A percentile compares a stretch with the other conserved stretches of the same genome.
Evolutionary conservation across 2,329 filamentous ascomycete species (phyloP).

Genomic region (Botrytis squamosa): DNA sequence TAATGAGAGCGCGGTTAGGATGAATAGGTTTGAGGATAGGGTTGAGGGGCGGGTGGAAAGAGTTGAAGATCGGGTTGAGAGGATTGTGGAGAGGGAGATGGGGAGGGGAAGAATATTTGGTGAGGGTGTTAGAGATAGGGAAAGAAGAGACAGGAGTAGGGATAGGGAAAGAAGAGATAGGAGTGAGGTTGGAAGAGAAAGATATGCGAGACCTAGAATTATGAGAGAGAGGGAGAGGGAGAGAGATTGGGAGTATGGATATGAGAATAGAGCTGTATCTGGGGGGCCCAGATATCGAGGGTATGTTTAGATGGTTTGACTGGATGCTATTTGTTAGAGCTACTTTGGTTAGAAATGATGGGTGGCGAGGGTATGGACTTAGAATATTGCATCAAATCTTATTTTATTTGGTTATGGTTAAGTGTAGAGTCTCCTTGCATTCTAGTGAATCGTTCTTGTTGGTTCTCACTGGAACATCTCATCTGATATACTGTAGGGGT

Average conservation of each 20-base stretch:
- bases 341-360: not conserved
- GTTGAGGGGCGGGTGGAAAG: not conserved
- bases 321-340: not conserved
- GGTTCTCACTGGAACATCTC: not conserved
- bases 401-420: not conserved
- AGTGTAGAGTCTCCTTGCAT: not conserved
- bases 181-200: not conserved
- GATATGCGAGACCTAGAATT: not conserved
- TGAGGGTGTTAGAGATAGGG: not conserved
- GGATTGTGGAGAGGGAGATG: not conserved
- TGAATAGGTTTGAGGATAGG: slow-evolving; percentile 5
- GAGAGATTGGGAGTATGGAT: slow-evolving; percentile 3
- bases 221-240: slow-evolving; percentile 1
- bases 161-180: not conserved
- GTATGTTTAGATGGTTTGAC: not conserved
- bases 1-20: not conserved
- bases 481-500: not conserved
- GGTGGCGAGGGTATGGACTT: not conserved
- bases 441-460: not conserved
- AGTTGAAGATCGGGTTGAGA: not conserved
- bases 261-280: not conserved
- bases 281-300: not conserved
- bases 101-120: not conserved
- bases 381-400: not conserved
- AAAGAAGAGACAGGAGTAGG: not conserved